phyloP scores from a whole-genome alignment of 1,139 yeast species.

The Candida sp. region DNA sequence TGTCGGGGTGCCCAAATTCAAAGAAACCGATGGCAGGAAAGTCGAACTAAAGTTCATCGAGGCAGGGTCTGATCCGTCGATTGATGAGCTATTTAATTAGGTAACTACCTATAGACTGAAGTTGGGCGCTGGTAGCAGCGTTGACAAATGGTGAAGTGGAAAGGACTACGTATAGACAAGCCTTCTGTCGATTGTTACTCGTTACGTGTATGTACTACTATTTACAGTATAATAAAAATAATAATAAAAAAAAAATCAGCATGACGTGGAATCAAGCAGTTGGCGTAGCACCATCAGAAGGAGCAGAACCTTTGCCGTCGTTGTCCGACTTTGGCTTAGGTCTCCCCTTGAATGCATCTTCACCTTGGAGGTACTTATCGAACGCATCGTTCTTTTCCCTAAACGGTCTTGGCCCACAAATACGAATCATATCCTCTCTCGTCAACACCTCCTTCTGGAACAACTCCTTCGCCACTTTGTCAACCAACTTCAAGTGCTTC shows the following conservation, averaged over 20 bases:
- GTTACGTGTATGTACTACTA: too few relatives aligned
- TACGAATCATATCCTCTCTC: constrained; percentile 78
- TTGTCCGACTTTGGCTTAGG: constrained; percentile 17
- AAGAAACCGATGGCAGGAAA: not conserved
- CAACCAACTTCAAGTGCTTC: constrained; percentile 66
- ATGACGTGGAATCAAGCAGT: too few relatives aligned
- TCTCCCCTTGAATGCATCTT: constrained; percentile 37
- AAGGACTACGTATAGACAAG: too few relatives aligned
- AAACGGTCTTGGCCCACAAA: constrained; percentile 79
- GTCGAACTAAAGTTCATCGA: not conserved
- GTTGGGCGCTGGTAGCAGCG: too few relatives aligned
- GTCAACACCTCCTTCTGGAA: constrained; percentile 74
- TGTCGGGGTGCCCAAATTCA: not conserved
- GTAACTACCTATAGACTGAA: not conserved
- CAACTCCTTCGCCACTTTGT: constrained; percentile 70
- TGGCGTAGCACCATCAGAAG: not conserved
- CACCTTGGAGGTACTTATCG: constrained; percentile 69
- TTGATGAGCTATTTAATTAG: constrained; percentile 23
- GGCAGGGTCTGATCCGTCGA: not conserved
- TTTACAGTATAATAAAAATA: too few relatives aligned
- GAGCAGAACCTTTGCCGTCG: not conserved
- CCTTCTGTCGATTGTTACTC: too few relatives aligned
- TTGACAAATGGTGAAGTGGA: too few relatives aligned
- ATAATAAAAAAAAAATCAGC: too few relatives aligned
- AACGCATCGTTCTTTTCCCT: constrained; percentile 81